Evolutionary conservation across 495 filamentous ascomycete species (phyloP).

Genomic region (Lepidopterella palustris): DNA sequence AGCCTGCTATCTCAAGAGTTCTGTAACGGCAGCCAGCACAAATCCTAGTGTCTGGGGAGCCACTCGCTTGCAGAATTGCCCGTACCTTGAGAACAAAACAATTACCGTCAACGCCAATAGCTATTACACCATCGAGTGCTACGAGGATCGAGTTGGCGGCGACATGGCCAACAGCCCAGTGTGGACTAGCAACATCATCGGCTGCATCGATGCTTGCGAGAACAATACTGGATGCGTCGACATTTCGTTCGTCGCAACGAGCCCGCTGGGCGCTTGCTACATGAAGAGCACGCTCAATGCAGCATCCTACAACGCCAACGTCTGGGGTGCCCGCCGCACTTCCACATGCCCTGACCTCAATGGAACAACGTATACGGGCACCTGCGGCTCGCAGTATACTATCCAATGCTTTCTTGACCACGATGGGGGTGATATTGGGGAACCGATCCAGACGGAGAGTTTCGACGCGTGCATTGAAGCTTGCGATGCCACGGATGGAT

Average conservation of each 20-base stretch:
- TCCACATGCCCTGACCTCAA: neutral
- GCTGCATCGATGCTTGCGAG: neutral
- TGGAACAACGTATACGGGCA: neutral
- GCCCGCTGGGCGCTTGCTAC: neutral
- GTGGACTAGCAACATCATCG: neutral
- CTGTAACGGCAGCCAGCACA: neutral
- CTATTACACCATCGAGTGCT: neutral
- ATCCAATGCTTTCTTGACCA: neutral
- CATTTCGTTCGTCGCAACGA: neutral
- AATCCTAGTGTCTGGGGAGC: neutral
- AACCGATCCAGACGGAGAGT: neutral
- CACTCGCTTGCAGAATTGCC: neutral
- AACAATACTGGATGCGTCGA: neutral
- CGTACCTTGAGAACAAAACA: neutral
- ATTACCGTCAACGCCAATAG: neutral
- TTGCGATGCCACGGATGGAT: neutral
- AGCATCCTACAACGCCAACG: neutral
- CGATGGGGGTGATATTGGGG: neutral
- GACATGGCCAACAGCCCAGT: neutral
- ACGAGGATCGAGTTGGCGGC: neutral
- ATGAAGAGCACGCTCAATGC: neutral
- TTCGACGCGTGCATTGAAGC: neutral
- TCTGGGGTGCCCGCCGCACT: neutral
- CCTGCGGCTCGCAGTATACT: neutral
- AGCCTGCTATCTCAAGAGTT: neutral